Percentiles rank a stretch among this genome's conserved stretches.
Conservation (phyloP, 2,329 filamentous ascomycete species). For the Fonsecaea erecta region DNA sequence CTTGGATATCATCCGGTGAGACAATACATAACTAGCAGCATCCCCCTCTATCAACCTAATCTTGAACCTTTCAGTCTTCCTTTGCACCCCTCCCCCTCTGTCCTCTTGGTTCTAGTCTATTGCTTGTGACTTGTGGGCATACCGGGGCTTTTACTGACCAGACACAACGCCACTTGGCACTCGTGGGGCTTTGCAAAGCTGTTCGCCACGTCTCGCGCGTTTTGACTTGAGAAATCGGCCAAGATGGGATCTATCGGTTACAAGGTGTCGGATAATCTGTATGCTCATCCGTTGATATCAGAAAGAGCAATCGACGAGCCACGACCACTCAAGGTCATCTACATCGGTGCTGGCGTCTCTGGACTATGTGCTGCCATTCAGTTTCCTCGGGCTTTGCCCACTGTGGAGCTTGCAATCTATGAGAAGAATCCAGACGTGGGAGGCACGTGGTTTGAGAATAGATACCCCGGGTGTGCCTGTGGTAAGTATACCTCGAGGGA, state of each 20-base stretch:
- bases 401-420: conserved; percentile 36
- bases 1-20: conserved; percentile 2
- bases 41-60: not conserved
- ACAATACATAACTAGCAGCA: conserved; percentile 2
- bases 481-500: conserved; percentile 16
- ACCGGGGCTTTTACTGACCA: not conserved
- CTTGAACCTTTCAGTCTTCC: not conserved
- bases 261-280: conserved; percentile 21
- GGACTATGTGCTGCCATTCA: conserved; percentile 39
- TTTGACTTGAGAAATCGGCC: not conserved
- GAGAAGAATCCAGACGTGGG: conserved; percentile 43
- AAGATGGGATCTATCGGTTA: conserved; percentile 31
- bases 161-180: not conserved
- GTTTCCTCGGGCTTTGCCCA: conserved; percentile 30
- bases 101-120: not conserved
- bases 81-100: not conserved
- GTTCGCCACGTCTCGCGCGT: not conserved
- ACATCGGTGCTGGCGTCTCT: conserved; percentile 47
- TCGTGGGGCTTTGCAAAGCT: not conserved
- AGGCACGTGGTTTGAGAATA: conserved; percentile 41
- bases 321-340: conserved; percentile 35
- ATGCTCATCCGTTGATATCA: conserved; percentile 34
- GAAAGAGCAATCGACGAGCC: conserved; percentile 34
- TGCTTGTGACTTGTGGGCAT: not conserved
- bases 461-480: conserved; percentile 33